Evolutionary conservation across 371 early-diverging fungal genomes (phyloP).

Genomic region (Haplosporangium sp.): DNA sequence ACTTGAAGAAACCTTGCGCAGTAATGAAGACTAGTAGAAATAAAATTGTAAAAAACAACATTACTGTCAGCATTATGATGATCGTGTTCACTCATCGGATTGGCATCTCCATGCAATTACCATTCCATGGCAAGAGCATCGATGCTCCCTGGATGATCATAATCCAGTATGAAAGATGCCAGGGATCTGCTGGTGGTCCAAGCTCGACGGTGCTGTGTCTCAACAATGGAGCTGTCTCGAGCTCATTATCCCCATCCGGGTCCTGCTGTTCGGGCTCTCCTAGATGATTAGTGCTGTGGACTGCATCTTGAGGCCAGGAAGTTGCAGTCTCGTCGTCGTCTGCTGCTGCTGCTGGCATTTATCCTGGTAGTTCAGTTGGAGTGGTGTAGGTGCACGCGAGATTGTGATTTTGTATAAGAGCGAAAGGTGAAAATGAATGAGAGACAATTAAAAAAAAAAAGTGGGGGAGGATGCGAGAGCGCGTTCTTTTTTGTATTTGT

Average conservation of each 20-base stretch:
- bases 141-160: conserved; percentile 80
- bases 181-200: conserved; percentile 49
- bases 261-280: conserved; percentile 10
- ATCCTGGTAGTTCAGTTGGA: not conserved
- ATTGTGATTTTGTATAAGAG: not conserved
- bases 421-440: not conserved
- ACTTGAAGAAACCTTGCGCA: conserved; percentile 77
- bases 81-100: no score
- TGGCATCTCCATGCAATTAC: conserved; percentile 49
- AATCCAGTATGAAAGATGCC: conserved; percentile 58
- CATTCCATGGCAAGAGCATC: conserved; percentile 86
- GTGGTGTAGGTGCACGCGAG: not conserved
- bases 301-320: conserved; percentile 22
- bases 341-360: conserved; percentile 14
- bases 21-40: conserved; percentile 75
- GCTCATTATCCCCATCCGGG: conserved; percentile 7
- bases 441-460: not conserved
- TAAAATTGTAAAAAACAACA: not conserved
- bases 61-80: not conserved
- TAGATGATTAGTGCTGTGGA: conserved; percentile 22
- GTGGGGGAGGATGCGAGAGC: not conserved
- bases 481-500: not conserved
- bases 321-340: conserved; percentile 46
- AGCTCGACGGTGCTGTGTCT: conserved; percentile 25
- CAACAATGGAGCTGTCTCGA: conserved; percentile 7